A percentile compares a stretch with the other conserved stretches of the same genome.
phyloP scores from a whole-genome alignment of 805 yeast species.

The Wickerhamiella nectarea region DNA sequence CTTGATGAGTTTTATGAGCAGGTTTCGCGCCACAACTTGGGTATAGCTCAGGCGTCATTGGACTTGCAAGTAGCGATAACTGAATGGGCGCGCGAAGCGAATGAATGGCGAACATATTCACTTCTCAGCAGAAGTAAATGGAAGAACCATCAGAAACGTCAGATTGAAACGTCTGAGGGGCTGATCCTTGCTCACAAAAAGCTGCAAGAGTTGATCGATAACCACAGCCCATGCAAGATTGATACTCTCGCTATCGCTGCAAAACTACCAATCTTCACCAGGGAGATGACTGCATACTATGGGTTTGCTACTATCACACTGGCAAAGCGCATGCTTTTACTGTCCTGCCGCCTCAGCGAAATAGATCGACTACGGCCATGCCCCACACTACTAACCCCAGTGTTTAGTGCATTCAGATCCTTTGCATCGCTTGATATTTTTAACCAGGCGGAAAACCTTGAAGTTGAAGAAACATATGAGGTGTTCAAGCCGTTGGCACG shows the following conservation, averaged over 20 bases:
- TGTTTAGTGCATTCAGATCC: not conserved
- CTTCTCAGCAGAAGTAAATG: not conserved
- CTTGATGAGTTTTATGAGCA: not conserved
- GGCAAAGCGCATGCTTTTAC: not conserved
- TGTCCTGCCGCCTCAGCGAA: conserved; percentile 9
- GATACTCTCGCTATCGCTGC: not conserved
- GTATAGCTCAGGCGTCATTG: not conserved
- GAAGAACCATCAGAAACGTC: not conserved
- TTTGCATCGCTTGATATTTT: not conserved
- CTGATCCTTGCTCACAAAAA: not conserved
- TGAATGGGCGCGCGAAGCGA: conserved; percentile 1
- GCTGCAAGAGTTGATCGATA: not conserved
- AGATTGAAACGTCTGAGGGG: not conserved
- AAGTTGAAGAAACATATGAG: not conserved
- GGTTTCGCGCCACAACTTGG: not conserved
- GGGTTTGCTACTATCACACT: conserved; percentile 6
- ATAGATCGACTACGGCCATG: conserved; percentile 15
- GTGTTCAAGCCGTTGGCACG: conserved; percentile 3
- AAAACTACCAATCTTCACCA: conserved; percentile 1
- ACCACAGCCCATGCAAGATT: not conserved
- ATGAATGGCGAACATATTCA: conserved; percentile 2
- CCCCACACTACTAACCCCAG: conserved; percentile 13
- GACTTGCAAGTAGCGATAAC: not conserved
- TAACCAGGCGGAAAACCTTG: not conserved
- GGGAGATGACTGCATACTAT: conserved; percentile 6